These are phyloP conservation scores for Phaffomyces thermotolerans DNA, from an alignment of 805 yeast species.

Conservation along the genomic window DNA sequence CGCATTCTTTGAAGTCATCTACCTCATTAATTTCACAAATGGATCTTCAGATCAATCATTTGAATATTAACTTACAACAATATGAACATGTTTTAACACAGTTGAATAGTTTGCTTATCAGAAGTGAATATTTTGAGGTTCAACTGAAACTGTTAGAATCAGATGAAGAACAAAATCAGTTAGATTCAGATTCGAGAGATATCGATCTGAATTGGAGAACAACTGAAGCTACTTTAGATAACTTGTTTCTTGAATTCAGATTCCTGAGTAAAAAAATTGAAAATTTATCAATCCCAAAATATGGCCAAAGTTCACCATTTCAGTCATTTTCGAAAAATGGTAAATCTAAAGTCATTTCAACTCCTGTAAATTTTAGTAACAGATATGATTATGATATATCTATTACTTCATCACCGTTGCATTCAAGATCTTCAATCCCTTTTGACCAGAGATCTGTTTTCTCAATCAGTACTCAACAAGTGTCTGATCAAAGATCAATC, in stretches of 20 bases:
- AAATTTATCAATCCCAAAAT: conserved; percentile 4
- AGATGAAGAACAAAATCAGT: conserved; percentile 7
- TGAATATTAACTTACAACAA: conserved; percentile 19
- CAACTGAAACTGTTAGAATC: conserved; percentile 23
- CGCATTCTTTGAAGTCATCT: conserved; percentile 16
- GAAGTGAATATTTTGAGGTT: conserved; percentile 25
- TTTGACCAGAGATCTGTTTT: conserved; percentile 1
- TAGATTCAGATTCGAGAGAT: conserved; percentile 20
- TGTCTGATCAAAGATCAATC: neutral
- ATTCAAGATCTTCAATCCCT: neutral
- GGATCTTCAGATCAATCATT: conserved; percentile 17
- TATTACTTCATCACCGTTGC: neutral
- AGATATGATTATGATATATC: neutral
- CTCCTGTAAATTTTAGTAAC: neutral
- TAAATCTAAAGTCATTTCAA: neutral
- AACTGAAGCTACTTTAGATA: conserved; percentile 39
- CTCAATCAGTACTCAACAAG: neutral
- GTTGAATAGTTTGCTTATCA: conserved; percentile 21
- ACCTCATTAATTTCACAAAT: conserved; percentile 12
- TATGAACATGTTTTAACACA: conserved; percentile 24
- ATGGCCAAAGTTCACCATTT: neutral
- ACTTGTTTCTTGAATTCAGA: conserved; percentile 33
- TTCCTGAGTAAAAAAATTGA: conserved; percentile 24
- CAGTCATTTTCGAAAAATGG: neutral
- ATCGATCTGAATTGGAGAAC: conserved; percentile 38